Evolutionary conservation across 306 rosid species (phyloP).

Genomic region (Arachis stenosperma): DNA sequence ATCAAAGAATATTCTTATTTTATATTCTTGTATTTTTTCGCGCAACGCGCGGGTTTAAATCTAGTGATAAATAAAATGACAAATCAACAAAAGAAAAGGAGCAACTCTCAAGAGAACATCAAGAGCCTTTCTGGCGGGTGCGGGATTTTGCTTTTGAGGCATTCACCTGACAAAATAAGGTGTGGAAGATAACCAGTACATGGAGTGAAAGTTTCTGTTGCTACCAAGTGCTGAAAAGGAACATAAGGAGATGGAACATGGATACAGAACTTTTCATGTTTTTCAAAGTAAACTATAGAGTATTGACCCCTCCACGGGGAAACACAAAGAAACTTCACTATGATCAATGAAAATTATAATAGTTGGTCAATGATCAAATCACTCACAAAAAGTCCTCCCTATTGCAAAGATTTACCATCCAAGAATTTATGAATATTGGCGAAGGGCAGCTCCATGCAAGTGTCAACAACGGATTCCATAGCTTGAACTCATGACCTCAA

Average conservation of each 20-base stretch:
- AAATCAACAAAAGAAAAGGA: conserved; percentile 16
- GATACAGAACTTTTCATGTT: not conserved
- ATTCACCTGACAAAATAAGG: conserved; percentile 52
- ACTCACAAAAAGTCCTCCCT: not conserved
- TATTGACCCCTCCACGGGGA: not conserved
- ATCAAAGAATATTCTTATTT: too few relatives aligned
- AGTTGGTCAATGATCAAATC: conserved; percentile 2
- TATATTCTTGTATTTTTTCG: too few relatives aligned
- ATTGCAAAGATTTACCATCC: too few relatives aligned
- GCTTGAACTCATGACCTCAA: too few relatives aligned
- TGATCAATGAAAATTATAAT: not conserved
- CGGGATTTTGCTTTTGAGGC: conserved; percentile 82
- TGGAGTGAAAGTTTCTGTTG: not conserved
- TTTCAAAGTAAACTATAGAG: not conserved
- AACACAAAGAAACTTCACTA: not conserved
- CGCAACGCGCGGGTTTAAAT: too few relatives aligned
- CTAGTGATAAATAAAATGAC: not conserved
- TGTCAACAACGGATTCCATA: too few relatives aligned
- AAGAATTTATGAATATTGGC: too few relatives aligned
- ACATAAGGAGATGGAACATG: not conserved
- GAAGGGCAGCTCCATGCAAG: too few relatives aligned
- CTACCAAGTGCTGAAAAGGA: not conserved
- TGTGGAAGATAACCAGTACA: conserved; percentile 9
- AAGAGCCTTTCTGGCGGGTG: conserved; percentile 75
- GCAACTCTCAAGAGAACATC: conserved; percentile 70